Conservation (phyloP, 2,329 filamentous ascomycete genomes). For the Alternaria infectoria region DNA sequence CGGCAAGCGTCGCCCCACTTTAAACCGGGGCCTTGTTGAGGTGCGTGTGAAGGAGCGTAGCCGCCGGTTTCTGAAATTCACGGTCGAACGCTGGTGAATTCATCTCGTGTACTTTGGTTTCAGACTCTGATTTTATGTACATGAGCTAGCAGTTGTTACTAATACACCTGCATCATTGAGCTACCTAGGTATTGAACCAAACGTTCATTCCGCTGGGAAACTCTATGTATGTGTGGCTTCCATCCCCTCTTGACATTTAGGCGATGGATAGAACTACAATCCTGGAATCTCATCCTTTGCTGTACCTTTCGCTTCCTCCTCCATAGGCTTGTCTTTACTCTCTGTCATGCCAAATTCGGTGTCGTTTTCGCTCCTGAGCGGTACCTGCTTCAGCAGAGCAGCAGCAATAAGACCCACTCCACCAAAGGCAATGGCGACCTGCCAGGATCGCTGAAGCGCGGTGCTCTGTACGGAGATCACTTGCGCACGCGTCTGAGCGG, state of each 20-base stretch:
- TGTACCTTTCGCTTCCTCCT: neutral
- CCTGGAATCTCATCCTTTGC: neutral
- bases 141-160: too few relatives aligned
- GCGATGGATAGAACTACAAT: too few relatives aligned
- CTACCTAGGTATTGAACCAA: too few relatives aligned
- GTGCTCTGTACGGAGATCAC: neutral
- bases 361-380: neutral
- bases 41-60: neutral
- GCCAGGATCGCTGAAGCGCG: neutral
- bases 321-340: neutral
- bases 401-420: neutral
- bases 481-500: neutral
- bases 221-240: neutral
- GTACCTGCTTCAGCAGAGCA: neutral
- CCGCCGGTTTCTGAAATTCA: neutral
- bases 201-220: neutral
- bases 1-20: neutral
- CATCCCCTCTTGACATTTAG: too few relatives aligned
- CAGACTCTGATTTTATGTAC: too few relatives aligned
- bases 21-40: neutral
- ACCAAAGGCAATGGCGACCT: neutral
- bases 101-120: too few relatives aligned
- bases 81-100: neutral
- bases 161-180: too few relatives aligned
- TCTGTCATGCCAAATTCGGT: neutral